Evolutionary conservation across 805 yeast species (phyloP).

Genomic region (Kregervanrija delftensis): DNA sequence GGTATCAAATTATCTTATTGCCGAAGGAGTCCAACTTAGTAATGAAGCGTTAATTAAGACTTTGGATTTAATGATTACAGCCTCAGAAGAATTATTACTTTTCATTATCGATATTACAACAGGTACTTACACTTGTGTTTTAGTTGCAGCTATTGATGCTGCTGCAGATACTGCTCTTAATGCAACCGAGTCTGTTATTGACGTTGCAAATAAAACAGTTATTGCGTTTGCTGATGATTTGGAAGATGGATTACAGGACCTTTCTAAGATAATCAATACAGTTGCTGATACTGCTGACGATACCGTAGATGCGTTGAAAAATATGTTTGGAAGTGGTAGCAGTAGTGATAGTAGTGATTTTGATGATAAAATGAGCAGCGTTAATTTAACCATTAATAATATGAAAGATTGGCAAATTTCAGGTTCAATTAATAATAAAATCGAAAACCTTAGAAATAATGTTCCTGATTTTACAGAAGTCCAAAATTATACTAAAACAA

Average conservation of each 20-base stretch:
- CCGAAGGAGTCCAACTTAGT: constrained; percentile 39
- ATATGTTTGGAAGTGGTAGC: constrained; percentile 44
- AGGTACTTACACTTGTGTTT: constrained; percentile 83
- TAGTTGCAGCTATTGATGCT: constrained; percentile 68
- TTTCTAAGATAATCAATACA: constrained; percentile 52
- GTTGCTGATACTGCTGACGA: constrained; percentile 41
- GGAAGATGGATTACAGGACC: constrained; percentile 56
- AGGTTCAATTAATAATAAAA: constrained; percentile 47
- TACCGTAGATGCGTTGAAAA: constrained; percentile 36
- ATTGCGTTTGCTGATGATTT: constrained; percentile 49
- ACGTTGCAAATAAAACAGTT: constrained; percentile 56
- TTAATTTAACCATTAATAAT: constrained; percentile 51
- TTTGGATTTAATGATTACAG: constrained; percentile 43
- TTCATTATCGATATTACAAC: constrained; percentile 67
- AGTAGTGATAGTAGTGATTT: constrained; percentile 28
- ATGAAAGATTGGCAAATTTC: constrained; percentile 62
- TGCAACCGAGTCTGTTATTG: constrained; percentile 58
- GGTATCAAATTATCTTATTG: constrained; percentile 47
- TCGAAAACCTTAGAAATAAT: constrained; percentile 42
- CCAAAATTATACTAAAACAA: constrained; percentile 45
- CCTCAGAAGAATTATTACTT: constrained; percentile 49
- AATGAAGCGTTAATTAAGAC: constrained; percentile 39
- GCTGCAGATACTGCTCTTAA: constrained; percentile 67
- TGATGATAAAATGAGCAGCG: constrained; percentile 32
- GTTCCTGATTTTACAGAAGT: constrained; percentile 65